Evolutionary conservation across 2,329 filamentous ascomycete species (phyloP).

Genomic region (Botrytis aclada): DNA sequence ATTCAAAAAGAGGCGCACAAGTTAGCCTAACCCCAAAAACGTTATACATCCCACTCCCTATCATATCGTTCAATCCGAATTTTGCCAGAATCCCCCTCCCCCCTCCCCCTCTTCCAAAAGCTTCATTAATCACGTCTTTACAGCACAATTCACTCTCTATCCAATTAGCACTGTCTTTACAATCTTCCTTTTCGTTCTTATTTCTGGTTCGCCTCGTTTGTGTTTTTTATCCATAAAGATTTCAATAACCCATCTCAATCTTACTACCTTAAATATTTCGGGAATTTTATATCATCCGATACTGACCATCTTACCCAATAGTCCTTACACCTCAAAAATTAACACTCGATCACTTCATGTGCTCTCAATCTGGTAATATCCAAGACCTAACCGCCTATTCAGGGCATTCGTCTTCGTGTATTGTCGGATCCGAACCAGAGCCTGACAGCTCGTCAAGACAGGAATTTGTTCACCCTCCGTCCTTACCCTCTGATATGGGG

Average conservation of each 20-base stretch:
- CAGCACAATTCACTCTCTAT: background rate
- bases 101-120: background rate
- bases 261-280: constrained; percentile 9
- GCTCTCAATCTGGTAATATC: constrained; percentile 39
- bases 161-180: constrained; percentile 11
- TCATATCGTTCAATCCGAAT: background rate
- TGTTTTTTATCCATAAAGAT: constrained; percentile 16
- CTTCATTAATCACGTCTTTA: background rate
- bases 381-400: constrained; percentile 37
- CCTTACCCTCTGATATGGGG: constrained; percentile 38
- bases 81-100: background rate
- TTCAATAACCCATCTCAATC: constrained; percentile 18
- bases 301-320: constrained; percentile 28
- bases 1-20: constrained; percentile 4
- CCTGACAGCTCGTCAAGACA: constrained; percentile 38
- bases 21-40: constrained; percentile 10
- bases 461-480: constrained; percentile 32
- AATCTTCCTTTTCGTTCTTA: constrained; percentile 7
- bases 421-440: constrained; percentile 37
- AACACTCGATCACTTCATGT: constrained; percentile 38
- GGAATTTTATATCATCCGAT: constrained; percentile 14
- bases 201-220: constrained; percentile 3
- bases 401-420: constrained; percentile 36
- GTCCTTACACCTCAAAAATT: constrained; percentile 32
- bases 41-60: background rate